Conservation (phyloP, 2,329 filamentous ascomycete genomes). For the Epichloe gansuensis region DNA sequence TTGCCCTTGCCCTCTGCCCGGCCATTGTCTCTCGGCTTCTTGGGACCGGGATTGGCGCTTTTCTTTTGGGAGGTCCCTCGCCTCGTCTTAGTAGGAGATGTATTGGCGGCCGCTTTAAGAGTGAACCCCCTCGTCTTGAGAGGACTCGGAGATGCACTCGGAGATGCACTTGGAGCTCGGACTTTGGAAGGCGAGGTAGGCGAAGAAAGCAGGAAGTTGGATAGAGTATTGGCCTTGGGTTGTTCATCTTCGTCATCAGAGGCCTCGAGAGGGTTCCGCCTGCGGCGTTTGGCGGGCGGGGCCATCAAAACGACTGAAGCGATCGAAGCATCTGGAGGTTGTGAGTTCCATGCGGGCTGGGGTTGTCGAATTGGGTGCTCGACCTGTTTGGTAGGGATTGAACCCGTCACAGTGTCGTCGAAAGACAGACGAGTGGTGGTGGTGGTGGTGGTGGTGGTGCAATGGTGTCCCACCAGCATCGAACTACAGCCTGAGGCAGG, state of each 20-base stretch:
- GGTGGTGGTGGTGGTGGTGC: too few species aligned
- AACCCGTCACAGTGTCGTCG: not conserved
- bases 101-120: slow-evolving; percentile 5
- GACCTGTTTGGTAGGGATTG: not conserved
- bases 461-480: too few species aligned
- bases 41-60: slow-evolving; percentile 21
- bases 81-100: slow-evolving; percentile 12
- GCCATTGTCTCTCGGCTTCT: slow-evolving; percentile 26
- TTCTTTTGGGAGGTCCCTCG: slow-evolving; percentile 11
- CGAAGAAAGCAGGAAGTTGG: slow-evolving; percentile 41
- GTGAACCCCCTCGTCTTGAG: slow-evolving; percentile 18
- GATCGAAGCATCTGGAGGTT: slow-evolving; percentile 16
- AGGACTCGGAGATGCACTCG: slow-evolving; percentile 30
- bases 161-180: slow-evolving; percentile 22
- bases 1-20: slow-evolving; percentile 38
- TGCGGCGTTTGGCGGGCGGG: slow-evolving; percentile 45
- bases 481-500: too few species aligned
- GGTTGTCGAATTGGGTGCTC: not conserved
- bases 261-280: slow-evolving; percentile 39
- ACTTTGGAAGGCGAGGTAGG: slow-evolving; percentile 28
- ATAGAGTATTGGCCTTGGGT: slow-evolving; percentile 31
- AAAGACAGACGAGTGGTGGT: not conserved
- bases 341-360: slow-evolving; percentile 12
- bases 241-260: slow-evolving; percentile 38
- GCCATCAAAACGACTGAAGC: slow-evolving; percentile 34